Evolutionary conservation across 2,329 filamentous ascomycete species (phyloP), one percentile per base, ranked within the genome.

Genomic region (Myotisia sp.): DNA sequence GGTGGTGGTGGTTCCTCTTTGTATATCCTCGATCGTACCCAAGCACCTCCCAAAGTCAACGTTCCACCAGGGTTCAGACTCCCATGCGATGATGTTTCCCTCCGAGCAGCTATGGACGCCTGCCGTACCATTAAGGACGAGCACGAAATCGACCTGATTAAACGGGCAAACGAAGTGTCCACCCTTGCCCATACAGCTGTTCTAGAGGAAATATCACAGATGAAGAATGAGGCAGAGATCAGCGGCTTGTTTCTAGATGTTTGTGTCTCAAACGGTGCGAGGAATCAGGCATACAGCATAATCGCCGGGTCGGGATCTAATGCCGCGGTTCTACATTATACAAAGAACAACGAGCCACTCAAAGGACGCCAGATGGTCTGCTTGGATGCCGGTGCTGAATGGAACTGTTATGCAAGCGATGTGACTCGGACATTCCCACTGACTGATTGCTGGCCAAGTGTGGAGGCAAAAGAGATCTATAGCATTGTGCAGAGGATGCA

Each of bases 371-470:
- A 82, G 36, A 78, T 92, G 47, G 59, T 94, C 34, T 69, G 93
- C 37, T 62, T 94, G 13, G 87, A 95, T 51, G 86, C 84, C 3
- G 87, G 84, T 14, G 76, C 70, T 19, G 80, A 85, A 56, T 82
- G 72, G 68, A 55, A 70, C 36, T 79, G 75, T 56, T 85, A 86
- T 47, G 76, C 76, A 22, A 69, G 77, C 20, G 71, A 77, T 42
- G 67, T 87, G 63, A 94, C 86, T 1, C 73, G 87, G 33, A 87
- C 83, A 0, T 92, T 93, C 51, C 87, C 87, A 2, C 74, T 93
- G 45, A n/a, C 62, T 3, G 79, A 79, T 38, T 71, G 68, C 43
- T 62, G 58, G 58, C 53, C 56, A 13, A 76, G 70, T 36, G 59
- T 69, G 30, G 76, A 87, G 54, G 76, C 74, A 32, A 67, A 74